Evolutionary conservation across 768 basidiomycete species (phyloP).

Genomic region (Calocera viscosa): DNA sequence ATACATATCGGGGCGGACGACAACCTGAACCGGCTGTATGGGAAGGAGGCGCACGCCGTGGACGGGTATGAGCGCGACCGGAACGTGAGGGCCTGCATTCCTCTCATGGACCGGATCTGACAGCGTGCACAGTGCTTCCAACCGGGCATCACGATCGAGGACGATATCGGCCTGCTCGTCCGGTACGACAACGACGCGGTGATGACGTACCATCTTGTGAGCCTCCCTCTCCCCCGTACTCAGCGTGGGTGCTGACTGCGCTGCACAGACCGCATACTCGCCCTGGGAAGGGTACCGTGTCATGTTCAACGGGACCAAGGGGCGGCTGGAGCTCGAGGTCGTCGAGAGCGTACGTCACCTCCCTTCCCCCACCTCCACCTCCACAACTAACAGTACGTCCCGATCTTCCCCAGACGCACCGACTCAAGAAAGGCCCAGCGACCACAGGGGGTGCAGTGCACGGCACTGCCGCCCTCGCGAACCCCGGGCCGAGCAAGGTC

Average conservation of each 20-base stretch:
- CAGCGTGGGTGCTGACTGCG: background rate
- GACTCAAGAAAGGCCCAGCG: conserved; percentile 25
- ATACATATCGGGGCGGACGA: conserved; percentile 36
- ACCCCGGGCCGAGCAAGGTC: conserved; percentile 35
- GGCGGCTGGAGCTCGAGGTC: conserved; percentile 41
- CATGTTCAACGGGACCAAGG: conserved; percentile 42
- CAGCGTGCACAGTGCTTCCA: conserved; percentile 28
- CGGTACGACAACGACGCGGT: conserved; percentile 37
- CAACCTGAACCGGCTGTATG: conserved; percentile 35
- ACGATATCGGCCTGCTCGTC: conserved; percentile 41
- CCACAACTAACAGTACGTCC: background rate
- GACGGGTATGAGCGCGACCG: conserved; percentile 42
- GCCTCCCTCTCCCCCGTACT: conserved; percentile 18
- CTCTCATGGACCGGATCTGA: background rate
- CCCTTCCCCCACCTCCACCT: background rate
- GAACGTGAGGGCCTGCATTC: conserved; percentile 27
- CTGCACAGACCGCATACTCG: conserved; percentile 31
- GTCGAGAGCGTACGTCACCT: conserved; percentile 29
- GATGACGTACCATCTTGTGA: conserved; percentile 42
- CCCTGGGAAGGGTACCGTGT: conserved; percentile 41
- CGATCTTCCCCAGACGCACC: conserved; percentile 19
- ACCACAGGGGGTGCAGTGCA: conserved; percentile 29
- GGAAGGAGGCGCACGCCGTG: conserved; percentile 34
- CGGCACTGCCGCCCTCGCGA: conserved; percentile 30
- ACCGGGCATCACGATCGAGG: conserved; percentile 37